These are phyloP conservation scores for Phycomyces blakesleeanus DNA, from an alignment of 192 early-diverging fungal species.

Conservation along the genomic window DNA sequence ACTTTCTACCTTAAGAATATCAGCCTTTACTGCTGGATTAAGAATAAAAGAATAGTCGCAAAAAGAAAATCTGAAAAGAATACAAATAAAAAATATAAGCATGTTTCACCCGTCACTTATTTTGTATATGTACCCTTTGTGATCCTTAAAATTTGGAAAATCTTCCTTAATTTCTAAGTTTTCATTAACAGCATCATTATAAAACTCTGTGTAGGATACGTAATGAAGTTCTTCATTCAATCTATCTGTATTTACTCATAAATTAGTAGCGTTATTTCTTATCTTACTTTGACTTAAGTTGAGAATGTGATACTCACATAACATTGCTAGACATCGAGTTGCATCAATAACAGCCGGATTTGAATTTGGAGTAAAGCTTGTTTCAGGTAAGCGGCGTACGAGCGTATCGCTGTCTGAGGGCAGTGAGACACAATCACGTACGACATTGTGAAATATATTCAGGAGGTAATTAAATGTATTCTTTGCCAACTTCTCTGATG, in stretches of 20 bases:
- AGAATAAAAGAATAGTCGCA: slow-evolving; percentile 76
- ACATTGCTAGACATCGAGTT: slow-evolving; percentile 25
- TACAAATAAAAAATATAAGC: not conserved
- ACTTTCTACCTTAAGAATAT: slow-evolving; percentile 70
- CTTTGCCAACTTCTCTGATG: not conserved
- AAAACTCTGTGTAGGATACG: slow-evolving; percentile 61
- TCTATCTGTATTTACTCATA: too few relatives aligned
- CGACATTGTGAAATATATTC: not conserved
- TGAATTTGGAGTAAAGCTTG: slow-evolving; percentile 20
- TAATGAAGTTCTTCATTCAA: slow-evolving; percentile 56
- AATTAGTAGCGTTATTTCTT: too few relatives aligned
- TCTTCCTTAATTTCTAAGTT: slow-evolving; percentile 75
- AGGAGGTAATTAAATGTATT: slow-evolving; percentile 1
- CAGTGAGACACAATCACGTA: not conserved
- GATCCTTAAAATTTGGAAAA: slow-evolving; percentile 65
- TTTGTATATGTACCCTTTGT: slow-evolving; percentile 41
- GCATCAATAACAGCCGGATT: slow-evolving; percentile 27
- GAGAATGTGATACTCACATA: slow-evolving; percentile 29
- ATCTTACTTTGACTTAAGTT: too few relatives aligned
- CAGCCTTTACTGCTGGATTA: slow-evolving; percentile 68
- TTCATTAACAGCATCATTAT: slow-evolving; percentile 67
- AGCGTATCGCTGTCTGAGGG: not conserved
- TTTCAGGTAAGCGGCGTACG: not conserved
- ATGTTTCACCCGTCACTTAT: too few relatives aligned
- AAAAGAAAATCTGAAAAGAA: slow-evolving; percentile 54